phyloP scores from a whole-genome alignment of 2,329 filamentous ascomycete genomes.

The Colletotrichum sp. region DNA sequence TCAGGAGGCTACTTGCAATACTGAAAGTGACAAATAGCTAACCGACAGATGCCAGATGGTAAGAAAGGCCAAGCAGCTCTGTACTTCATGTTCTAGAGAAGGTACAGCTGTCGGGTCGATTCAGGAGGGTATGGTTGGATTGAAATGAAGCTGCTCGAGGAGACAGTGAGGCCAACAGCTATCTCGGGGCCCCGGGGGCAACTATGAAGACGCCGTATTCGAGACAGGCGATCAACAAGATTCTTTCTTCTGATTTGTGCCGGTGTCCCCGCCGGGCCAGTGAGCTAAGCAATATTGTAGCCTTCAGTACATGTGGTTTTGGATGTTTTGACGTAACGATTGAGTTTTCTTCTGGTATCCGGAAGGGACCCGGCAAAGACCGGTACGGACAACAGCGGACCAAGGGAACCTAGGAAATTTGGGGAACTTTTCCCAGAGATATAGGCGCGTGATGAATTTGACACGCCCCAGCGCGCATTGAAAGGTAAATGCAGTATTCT shows the following conservation, averaged over 20 bases:
- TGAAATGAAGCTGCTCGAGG: background rate
- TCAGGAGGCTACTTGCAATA: too few species aligned
- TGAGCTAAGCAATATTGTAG: too few species aligned
- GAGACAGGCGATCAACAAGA: too few species aligned
- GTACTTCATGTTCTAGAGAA: background rate
- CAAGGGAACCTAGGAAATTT: background rate
- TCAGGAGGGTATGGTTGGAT: background rate
- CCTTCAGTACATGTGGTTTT: too few species aligned
- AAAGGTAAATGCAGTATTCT: too few species aligned
- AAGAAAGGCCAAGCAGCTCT: background rate
- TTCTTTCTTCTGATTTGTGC: too few species aligned
- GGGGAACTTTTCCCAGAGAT: background rate
- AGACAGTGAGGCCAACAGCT: background rate
- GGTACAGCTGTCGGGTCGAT: background rate
- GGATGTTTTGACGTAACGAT: too few species aligned
- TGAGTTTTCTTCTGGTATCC: too few species aligned
- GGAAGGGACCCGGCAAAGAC: background rate
- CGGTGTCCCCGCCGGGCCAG: too few species aligned
- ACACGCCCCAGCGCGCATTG: background rate
- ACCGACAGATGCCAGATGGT: background rate
- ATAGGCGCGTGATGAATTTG: background rate
- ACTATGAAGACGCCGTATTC: too few species aligned
- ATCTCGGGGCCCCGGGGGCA: too few species aligned
- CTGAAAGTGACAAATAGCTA: fast-evolving
- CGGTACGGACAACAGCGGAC: background rate